Percentiles rank a stretch among this genome's conserved stretches.
Conservation (phyloP, 228 moss, liverwort and hornwort genomes). For the Sphagnum fallax region DNA sequence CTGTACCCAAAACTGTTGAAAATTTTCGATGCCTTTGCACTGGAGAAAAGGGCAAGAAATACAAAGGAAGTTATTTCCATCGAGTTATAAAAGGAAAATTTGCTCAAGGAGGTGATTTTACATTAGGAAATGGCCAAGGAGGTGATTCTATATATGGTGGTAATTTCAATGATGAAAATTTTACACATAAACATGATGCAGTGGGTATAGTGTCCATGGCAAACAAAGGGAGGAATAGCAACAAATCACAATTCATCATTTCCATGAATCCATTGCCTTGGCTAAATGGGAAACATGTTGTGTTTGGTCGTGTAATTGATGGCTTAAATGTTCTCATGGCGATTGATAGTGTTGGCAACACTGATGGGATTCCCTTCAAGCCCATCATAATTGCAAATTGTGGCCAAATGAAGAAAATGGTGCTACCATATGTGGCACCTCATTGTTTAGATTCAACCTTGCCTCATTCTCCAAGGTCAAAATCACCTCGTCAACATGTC, state of each 20-base stretch:
- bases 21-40: conserved; percentile 34
- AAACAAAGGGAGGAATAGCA: conserved; percentile 19
- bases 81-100: not conserved
- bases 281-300: conserved; percentile 29
- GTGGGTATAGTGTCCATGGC: conserved; percentile 41
- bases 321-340: not conserved
- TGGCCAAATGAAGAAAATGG: not conserved
- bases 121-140: conserved; percentile 27
- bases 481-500: too few species aligned
- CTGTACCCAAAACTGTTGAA: conserved; percentile 22
- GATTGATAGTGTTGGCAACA: not conserved
- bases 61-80: not conserved
- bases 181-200: conserved; percentile 15
- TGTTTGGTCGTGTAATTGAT: conserved; percentile 23
- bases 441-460: too few species aligned
- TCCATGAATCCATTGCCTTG: conserved; percentile 12
- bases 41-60: conserved; percentile 18
- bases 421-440: too few species aligned
- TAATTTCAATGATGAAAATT: conserved; percentile 33
- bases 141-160: conserved; percentile 43
- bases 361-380: not conserved
- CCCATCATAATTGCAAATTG: not conserved
- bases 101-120: conserved; percentile 31
- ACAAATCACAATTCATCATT: conserved; percentile 37
- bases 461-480: too few species aligned